Base-by-base conservation (phyloP, 108 stramenopile genomes). In the Bacterosira constricta region DNA sequence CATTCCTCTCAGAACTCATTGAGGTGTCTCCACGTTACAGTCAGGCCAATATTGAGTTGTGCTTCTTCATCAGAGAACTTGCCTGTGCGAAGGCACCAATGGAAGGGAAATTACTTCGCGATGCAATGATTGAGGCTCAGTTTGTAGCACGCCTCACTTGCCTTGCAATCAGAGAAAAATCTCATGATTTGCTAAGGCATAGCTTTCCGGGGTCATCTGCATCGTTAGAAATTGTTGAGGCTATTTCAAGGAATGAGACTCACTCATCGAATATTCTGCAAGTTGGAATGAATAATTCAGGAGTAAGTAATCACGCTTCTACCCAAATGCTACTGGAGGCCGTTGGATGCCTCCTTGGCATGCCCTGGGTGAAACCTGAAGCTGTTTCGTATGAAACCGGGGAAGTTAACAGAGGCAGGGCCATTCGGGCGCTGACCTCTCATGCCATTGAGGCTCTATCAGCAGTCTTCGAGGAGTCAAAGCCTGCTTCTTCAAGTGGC, bases 131-230 rank as follows among this genome's bases (percentile, higher is more conserved):
- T 30, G 85, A 69, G 32, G 82, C 89, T 36, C 83, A 91, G 53
- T 66, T 96, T 47, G 86, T 89, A 8, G 80, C 85, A 15, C 71
- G 94, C 31, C 55, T 97, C 25, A 66, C 85, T 21, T 79, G 83
- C 53, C 79, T 90, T 44, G 82, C 90, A 18, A 66, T 77, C 41
- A 59, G 95, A 34, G 90, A 89, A 4, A 82, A 79, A 42, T 56
- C 90, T 12, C 90, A 83, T 12, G 18, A 46, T 7, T 41, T 56
- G n/a, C 45, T 93, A 25, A 58, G 61, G 39, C 21, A 58, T 7
- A 71, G 75, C 7, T 94, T 90, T 53, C 95, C 95, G 47, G 93
- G 89, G 23, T 58, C 90, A n/a, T 80, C 86, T 1, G 62, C 88
- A 13, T 64, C 80, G 3, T 47, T 29, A 13, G 90, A 88, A 23